A percentile compares a stretch with the other conserved stretches of the same genome.
phyloP scores from a whole-genome alignment of 305 asterid genomes.

The Fraxinus velutina region DNA sequence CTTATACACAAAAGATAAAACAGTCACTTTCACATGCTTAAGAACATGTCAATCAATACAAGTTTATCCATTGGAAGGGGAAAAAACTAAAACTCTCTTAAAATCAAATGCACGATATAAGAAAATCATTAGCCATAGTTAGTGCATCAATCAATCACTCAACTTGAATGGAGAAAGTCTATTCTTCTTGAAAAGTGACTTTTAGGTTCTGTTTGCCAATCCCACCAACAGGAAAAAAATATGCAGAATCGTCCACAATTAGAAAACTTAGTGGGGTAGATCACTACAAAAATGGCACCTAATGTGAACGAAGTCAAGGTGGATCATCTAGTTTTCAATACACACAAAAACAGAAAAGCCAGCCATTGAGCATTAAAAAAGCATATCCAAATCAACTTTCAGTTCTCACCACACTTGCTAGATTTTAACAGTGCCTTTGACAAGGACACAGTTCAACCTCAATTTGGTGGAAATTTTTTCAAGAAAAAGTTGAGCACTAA shows the following conservation, averaged over 20 bases:
- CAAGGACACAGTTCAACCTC: neutral
- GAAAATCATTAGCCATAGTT: neutral
- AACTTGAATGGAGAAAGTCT: neutral
- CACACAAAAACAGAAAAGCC: neutral
- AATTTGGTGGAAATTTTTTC: neutral
- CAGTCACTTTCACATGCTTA: neutral
- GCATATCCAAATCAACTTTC: neutral
- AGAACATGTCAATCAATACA: neutral
- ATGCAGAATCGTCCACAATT: neutral
- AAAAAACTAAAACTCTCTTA: neutral
- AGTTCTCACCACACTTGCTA: neutral
- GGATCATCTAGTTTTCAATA: neutral
- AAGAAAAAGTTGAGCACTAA: neutral
- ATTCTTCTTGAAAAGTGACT: neutral
- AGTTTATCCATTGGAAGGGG: neutral
- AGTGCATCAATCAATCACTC: slow-evolving; percentile 1
- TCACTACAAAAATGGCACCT: neutral
- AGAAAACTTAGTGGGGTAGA: neutral
- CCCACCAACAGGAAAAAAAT: neutral
- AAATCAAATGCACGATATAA: neutral
- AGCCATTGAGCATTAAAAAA: neutral
- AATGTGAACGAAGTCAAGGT: neutral
- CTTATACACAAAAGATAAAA: neutral
- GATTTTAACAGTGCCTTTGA: neutral
- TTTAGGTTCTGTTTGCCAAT: neutral